These are phyloP conservation scores for Fusarium sp. DNA, from an alignment of 2,329 filamentous ascomycete genomes.

Conservation along the genomic window DNA sequence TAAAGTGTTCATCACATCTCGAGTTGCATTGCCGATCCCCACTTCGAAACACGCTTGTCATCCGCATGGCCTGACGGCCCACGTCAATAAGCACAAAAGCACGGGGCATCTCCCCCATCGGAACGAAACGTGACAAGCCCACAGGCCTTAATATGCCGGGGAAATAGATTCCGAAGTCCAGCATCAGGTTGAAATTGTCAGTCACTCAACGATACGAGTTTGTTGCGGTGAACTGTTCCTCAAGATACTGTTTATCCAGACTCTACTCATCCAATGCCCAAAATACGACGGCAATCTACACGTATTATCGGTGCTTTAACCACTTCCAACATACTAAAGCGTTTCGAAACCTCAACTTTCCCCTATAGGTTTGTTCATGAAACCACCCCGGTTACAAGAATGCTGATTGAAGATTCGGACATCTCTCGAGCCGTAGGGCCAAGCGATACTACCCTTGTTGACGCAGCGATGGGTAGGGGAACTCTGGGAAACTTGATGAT, in stretches of 20 bases:
- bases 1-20: neutral
- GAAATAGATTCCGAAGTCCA: slow-evolving; percentile 39
- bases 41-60: slow-evolving; percentile 42
- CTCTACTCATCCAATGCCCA: neutral
- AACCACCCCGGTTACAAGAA: slow-evolving; percentile 11
- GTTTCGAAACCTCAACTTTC: slow-evolving; percentile 34
- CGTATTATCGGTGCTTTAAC: slow-evolving; percentile 21
- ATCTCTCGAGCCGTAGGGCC: slow-evolving; percentile 32
- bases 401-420: slow-evolving; percentile 30
- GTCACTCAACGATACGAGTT: slow-evolving; percentile 14
- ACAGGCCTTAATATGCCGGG: slow-evolving; percentile 38
- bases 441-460: slow-evolving; percentile 36
- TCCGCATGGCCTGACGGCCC: slow-evolving; percentile 39
- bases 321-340: slow-evolving; percentile 19
- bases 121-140: slow-evolving; percentile 39
- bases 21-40: slow-evolving; percentile 31
- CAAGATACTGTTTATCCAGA: neutral
- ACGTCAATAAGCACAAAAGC: slow-evolving; percentile 35
- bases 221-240: slow-evolving; percentile 10
- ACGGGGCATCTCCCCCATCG: slow-evolving; percentile 36
- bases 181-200: slow-evolving; percentile 20
- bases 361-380: slow-evolving; percentile 1
- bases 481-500: slow-evolving; percentile 21
- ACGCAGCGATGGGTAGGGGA: slow-evolving; percentile 9
- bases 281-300: neutral